phyloP scores from a whole-genome alignment of 169 alveolate species.

The Plasmodium yoelii region DNA sequence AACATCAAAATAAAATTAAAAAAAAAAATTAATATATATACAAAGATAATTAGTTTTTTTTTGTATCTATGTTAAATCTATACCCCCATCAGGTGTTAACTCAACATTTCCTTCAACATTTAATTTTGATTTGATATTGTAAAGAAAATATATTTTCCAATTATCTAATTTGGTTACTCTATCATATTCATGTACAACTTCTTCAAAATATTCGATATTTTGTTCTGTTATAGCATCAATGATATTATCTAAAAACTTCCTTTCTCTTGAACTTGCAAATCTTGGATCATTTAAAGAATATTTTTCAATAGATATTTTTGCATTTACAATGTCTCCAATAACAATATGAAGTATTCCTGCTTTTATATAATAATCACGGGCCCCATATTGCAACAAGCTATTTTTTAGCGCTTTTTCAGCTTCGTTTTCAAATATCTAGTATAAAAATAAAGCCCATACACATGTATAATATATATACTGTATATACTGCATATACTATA shows the following conservation, averaged over 20 bases:
- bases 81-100: conserved; percentile 59
- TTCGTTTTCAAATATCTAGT: conserved; percentile 75
- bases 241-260: conserved; percentile 44
- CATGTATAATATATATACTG: too few species aligned
- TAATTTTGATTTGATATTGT: conserved; percentile 35
- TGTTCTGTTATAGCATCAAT: conserved; percentile 66
- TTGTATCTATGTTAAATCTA: conserved; percentile 31
- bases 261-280: conserved; percentile 63
- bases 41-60: too few species aligned
- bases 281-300: conserved; percentile 60
- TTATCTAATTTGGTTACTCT: conserved; percentile 59
- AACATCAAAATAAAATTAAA: too few species aligned
- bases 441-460: background rate
- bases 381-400: conserved; percentile 74
- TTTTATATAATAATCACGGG: conserved; percentile 77
- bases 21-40: too few species aligned
- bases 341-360: conserved; percentile 78
- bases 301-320: conserved; percentile 61
- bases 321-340: conserved; percentile 70
- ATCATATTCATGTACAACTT: conserved; percentile 66
- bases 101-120: conserved; percentile 56
- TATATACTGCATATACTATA: background rate
- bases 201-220: conserved; percentile 56
- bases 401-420: conserved; percentile 77
- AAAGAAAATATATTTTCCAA: conserved; percentile 70